Evolutionary conservation across 352 stramenopile genomes (phyloP), one percentile per base, ranked within the genome.

Genomic region (Pythium graminicola): DNA sequence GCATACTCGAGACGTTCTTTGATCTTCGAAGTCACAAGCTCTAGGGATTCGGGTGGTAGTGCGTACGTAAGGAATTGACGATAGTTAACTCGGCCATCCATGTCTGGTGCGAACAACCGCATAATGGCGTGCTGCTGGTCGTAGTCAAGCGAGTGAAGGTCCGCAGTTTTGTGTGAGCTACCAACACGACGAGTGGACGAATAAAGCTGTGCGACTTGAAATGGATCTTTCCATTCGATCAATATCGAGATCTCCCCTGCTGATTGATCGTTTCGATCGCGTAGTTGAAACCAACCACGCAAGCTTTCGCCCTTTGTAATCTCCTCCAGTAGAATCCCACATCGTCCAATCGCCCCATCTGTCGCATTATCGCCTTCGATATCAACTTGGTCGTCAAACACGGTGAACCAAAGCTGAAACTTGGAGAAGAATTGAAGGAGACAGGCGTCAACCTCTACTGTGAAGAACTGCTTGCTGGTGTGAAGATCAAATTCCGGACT

Each of bases 391-490:
- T 94, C 85, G 56, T 95, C 85, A 64, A 97, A 93, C 0, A 96
- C 76, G 8, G 83, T 95, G 22, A 96, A 69, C 69, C 71, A 78
- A 1, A 97, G 64, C 1, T 68, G 62, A 47, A 86, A 92, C 63
- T 91, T 88, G 13, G 64, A 67, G 22, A 97, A 81, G 58, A 91
- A 96, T 3, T 77, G 79, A 42, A 92, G 72, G 35, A 93, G 59
- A 27, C 73, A 84, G 7, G 72, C 68, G 43, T 95, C 79, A 3
- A 95, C 67, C 43, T 85, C 67, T 11, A 95, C 58, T 1, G 63
- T 45, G 38, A 89, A 93, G 6, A 67, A 63, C 50, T 95, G 82
- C 10, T 69, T 76, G 46, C 71, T 80, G 39, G 57, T 64, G 9
- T 67, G 65, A 9, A 88, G 65, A 48, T 95, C 76, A 59, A 85